Evolutionary conservation across 805 yeast genomes (phyloP).

Genomic region (Candida ortonii): DNA sequence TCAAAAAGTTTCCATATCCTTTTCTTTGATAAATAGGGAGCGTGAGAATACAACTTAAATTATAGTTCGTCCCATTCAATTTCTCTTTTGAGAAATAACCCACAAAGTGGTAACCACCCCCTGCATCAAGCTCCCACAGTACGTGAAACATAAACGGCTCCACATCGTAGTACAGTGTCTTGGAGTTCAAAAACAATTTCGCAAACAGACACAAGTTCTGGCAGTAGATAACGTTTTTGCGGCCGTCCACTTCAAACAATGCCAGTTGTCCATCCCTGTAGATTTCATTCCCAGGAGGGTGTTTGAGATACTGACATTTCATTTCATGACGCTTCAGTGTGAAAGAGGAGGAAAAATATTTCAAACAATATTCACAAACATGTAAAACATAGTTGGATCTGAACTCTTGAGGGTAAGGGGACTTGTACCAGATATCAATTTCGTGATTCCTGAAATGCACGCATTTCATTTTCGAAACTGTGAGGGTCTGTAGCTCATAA

Average conservation of each 20-base stretch:
- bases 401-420: constrained; percentile 91
- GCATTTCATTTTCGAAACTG: constrained; percentile 47
- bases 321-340: constrained; percentile 65
- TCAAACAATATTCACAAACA: constrained; percentile 81
- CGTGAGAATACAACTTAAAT: constrained; percentile 87
- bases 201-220: constrained; percentile 89
- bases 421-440: constrained; percentile 87
- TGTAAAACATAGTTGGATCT: constrained; percentile 59
- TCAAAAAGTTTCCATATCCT: constrained; percentile 86
- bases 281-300: constrained; percentile 91
- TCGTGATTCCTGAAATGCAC: constrained; percentile 71
- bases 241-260: constrained; percentile 91
- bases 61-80: constrained; percentile 69
- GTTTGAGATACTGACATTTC: constrained; percentile 62
- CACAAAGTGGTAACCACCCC: constrained; percentile 65
- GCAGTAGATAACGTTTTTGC: constrained; percentile 76
- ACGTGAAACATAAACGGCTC: constrained; percentile 93
- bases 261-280: constrained; percentile 72
- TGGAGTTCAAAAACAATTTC: constrained; percentile 83
- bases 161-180: constrained; percentile 90
- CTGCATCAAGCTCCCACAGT: constrained; percentile 60
- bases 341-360: constrained; percentile 70
- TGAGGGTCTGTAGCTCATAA: constrained; percentile 25
- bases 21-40: constrained; percentile 82
- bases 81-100: constrained; percentile 94